Evolutionary conservation across 176 grass and related monocot species (phyloP).

Genomic region (Dactylis glomerata): DNA sequence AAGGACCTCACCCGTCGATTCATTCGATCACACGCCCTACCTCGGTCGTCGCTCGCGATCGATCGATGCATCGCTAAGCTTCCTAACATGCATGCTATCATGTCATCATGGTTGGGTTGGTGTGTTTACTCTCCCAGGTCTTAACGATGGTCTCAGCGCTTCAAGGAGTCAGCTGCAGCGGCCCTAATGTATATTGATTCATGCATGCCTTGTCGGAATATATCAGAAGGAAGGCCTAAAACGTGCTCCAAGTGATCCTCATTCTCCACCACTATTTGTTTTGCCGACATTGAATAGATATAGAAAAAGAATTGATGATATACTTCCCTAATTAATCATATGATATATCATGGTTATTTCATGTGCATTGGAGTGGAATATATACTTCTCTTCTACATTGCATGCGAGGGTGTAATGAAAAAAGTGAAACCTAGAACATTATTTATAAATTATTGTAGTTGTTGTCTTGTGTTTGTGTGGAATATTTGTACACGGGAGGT

Average conservation of each 20-base stretch:
- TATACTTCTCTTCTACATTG: background rate
- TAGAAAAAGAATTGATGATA: no score
- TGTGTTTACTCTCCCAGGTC: constrained; percentile 12
- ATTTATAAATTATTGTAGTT: no score
- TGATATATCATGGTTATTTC: background rate
- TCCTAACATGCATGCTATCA: constrained; percentile 6
- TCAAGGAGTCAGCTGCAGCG: background rate
- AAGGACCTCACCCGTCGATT: background rate
- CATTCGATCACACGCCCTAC: constrained; percentile 32
- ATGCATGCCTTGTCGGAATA: background rate
- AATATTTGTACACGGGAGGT: no score
- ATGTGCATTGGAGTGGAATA: background rate
- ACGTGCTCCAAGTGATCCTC: background rate
- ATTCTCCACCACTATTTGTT: background rate
- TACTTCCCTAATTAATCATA: background rate
- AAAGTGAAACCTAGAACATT: no score
- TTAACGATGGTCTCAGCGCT: constrained; percentile 17
- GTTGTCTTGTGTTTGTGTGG: no score
- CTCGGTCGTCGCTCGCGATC: background rate
- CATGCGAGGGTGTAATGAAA: no score
- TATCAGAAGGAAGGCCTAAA: background rate
- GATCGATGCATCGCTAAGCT: background rate
- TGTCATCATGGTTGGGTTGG: background rate
- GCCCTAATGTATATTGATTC: background rate
- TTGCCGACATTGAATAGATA: background rate